phyloP scores from a whole-genome alignment of 345 rosid species.

The Turritis glabra region DNA sequence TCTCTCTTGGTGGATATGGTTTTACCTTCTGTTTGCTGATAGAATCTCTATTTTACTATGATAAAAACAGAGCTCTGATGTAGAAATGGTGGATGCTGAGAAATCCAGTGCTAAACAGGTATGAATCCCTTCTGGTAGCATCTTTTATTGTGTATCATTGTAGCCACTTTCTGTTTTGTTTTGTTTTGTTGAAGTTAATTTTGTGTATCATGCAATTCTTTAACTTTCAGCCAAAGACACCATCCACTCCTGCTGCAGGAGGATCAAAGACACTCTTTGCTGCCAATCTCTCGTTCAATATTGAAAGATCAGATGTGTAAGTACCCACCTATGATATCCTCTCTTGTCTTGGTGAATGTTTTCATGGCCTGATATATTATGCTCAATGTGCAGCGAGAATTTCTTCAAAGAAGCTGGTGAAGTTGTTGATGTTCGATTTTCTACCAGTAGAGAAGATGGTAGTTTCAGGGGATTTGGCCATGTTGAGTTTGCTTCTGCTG shows the following conservation, averaged over 20 bases:
- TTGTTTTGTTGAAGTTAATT: neutral
- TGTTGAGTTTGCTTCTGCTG: constrained; percentile 73
- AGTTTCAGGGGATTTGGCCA: constrained; percentile 75
- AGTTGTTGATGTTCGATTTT: constrained; percentile 69
- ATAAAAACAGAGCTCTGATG: constrained; percentile 51
- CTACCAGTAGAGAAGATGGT: constrained; percentile 49
- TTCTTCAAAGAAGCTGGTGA: constrained; percentile 78
- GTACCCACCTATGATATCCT: neutral
- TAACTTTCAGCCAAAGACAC: constrained; percentile 63
- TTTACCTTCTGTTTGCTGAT: neutral
- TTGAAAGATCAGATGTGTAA: constrained; percentile 71
- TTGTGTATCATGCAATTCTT: neutral
- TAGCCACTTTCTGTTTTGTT: neutral
- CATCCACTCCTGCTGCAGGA: constrained; percentile 47
- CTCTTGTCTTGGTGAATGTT: neutral
- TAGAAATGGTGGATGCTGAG: constrained; percentile 66
- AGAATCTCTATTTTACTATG: neutral
- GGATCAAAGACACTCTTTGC: constrained; percentile 70
- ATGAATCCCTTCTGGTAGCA: neutral
- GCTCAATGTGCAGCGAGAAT: constrained; percentile 46
- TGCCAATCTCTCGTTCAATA: constrained; percentile 63
- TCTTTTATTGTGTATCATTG: neutral
- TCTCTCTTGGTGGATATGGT: too few relatives aligned
- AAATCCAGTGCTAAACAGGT: constrained; percentile 30
- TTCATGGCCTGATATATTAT: neutral